Conservation (phyloP, 176 grass and related monocot species). For the Calamus simplicifolius region DNA sequence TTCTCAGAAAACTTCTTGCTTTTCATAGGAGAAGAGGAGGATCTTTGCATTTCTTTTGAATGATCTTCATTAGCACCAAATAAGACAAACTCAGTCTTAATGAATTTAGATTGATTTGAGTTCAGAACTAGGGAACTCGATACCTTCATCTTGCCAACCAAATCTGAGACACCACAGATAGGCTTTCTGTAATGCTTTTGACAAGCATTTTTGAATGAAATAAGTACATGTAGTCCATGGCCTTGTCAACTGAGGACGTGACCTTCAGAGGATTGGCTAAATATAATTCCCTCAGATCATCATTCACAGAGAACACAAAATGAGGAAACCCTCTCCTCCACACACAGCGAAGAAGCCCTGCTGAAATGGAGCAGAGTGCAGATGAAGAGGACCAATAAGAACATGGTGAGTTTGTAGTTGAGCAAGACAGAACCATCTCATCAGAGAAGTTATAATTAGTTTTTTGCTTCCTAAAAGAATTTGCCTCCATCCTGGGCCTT, state of each 20-base stretch:
- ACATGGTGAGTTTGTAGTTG: constrained; percentile 5
- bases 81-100: constrained; percentile 69
- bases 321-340: constrained; percentile 59
- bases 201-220: constrained; percentile 42
- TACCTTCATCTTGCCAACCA: constrained; percentile 72
- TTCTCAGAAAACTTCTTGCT: constrained; percentile 48
- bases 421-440: constrained; percentile 25
- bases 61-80: constrained; percentile 59
- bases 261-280: constrained; percentile 38
- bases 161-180: constrained; percentile 25
- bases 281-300: constrained; percentile 37
- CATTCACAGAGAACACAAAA: constrained; percentile 45
- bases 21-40: constrained; percentile 26
- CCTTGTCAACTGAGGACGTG: constrained; percentile 19
- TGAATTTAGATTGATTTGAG: constrained; percentile 17
- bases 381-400: constrained; percentile 25
- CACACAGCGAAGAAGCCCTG: constrained; percentile 46
- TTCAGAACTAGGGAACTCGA: constrained; percentile 43
- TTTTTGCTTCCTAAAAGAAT: neutral
- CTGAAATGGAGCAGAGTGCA: constrained; percentile 26
- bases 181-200: constrained; percentile 40
- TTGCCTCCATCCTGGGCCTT: neutral
- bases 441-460: neutral
- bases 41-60: constrained; percentile 26
- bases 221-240: constrained; percentile 54